Evolutionary conservation across 495 filamentous ascomycete genomes (phyloP), one percentile per base, ranked within the genome.

Genomic region (Apiosordaria backusii): DNA sequence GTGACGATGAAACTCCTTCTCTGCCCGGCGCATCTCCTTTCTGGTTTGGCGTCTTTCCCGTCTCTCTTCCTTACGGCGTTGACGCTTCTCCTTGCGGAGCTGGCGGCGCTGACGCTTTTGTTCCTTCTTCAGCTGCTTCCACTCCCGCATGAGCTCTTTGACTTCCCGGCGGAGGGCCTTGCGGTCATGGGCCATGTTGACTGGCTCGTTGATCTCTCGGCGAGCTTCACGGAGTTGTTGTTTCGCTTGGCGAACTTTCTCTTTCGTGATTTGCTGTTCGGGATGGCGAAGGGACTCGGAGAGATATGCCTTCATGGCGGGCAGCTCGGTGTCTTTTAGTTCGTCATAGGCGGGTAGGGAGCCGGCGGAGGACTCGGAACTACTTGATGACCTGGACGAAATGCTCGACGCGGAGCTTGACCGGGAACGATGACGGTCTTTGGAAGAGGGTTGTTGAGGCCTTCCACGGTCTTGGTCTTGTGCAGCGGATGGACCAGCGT

Each of bases 331-430:
- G 45, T 80, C 79, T 10, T 69, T 68, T 0, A 85, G 74, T 52
- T 79, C 75, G 61, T 83, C 78, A 65, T 77, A 79, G 61, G 79
- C 80, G 3, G 81, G 80, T 10, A 83, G 79, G 45, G 79, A 81
- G 25, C 77, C 81, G 50, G 80, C 68, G 18, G 80, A 80, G 0
- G 77, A 77, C 40, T 72, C 77, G 1, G 79, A 80, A 7, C 71
- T 70, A 22, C 77, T 79, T 0, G 74, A 76, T 4, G 68, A 67
- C 15, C 68, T 72, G 4, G 68, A 70, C 1, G 69, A 65, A 6
- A 71, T 71, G 50, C 67, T 72, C 18, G 72, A 71, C 19, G 61
- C 64, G 1, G 69, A 71, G 66, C 45, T 65, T 4, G 70, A 69
- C 9, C 71, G 67, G 16, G 60, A 61, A 2, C 27, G 29, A 22